These are phyloP conservation scores for Luffa aegyptiaca DNA, from an alignment of 306 rosid genomes.

Conservation along the genomic window DNA sequence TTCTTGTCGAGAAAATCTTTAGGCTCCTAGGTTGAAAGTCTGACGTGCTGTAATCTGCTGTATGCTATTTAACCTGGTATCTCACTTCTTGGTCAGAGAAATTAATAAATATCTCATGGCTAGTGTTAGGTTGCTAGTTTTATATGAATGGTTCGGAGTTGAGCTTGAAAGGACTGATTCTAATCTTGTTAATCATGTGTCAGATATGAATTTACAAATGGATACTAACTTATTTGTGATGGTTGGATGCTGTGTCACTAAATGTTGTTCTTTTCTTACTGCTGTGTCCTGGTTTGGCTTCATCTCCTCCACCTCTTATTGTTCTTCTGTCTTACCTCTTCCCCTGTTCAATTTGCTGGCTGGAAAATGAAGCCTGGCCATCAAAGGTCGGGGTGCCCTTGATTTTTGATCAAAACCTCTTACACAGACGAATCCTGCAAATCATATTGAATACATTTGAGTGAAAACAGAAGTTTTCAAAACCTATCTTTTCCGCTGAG, in stretches of 20 bases:
- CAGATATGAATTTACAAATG: constrained; percentile 5
- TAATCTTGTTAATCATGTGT: constrained; percentile 6
- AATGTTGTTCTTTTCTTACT: constrained; percentile 8
- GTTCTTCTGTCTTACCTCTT: constrained; percentile 5
- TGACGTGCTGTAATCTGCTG: background rate
- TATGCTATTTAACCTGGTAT: background rate
- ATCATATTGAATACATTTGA: background rate
- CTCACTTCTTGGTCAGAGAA: background rate
- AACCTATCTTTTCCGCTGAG: background rate
- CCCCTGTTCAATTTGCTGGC: constrained; percentile 17
- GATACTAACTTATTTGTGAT: constrained; percentile 1
- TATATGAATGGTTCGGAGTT: background rate
- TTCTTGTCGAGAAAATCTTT: background rate
- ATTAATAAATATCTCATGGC: background rate
- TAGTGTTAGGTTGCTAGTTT: background rate
- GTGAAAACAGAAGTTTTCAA: background rate
- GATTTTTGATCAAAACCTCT: constrained; percentile 18
- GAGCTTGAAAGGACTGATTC: constrained; percentile 6
- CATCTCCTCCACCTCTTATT: background rate
- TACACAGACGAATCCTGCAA: constrained; percentile 15
- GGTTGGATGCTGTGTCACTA: constrained; percentile 9
- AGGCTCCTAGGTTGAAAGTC: background rate
- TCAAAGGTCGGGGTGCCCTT: constrained; percentile 19
- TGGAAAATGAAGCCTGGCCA: constrained; percentile 22
- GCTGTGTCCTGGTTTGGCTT: background rate